Evolutionary conservation across 1,139 yeast species (phyloP).

Genomic region (Hyphopichia khmerensis): DNA sequence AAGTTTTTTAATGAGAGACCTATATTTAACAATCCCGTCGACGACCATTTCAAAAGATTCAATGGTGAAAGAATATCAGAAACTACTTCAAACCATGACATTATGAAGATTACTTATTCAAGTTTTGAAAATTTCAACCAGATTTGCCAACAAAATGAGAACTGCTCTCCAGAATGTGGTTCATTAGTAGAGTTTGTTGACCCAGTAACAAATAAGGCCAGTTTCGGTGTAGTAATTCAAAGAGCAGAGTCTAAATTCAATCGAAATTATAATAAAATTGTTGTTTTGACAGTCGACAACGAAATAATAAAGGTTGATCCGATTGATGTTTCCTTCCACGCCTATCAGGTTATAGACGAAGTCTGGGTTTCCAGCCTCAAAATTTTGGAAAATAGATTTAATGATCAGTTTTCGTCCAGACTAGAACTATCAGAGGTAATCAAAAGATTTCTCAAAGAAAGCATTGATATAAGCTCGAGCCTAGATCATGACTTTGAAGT

Average conservation of each 20-base stretch:
- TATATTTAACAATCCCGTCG: slow-evolving; percentile 3
- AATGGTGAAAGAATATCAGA: background rate
- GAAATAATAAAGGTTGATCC: slow-evolving; percentile 25
- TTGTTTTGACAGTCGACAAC: slow-evolving; percentile 33
- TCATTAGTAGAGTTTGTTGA: slow-evolving; percentile 33
- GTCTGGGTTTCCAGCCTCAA: slow-evolving; percentile 18
- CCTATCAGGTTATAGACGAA: slow-evolving; percentile 22
- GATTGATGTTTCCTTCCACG: slow-evolving; percentile 25
- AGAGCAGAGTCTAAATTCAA: slow-evolving; percentile 32
- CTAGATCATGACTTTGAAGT: slow-evolving; percentile 17
- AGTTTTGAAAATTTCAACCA: slow-evolving; percentile 10
- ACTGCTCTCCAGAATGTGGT: slow-evolving; percentile 25
- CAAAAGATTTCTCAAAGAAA: slow-evolving; percentile 17
- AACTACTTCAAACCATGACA: background rate
- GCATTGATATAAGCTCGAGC: slow-evolving; percentile 8
- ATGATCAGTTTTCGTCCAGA: slow-evolving; percentile 16
- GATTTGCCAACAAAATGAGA: slow-evolving; percentile 19
- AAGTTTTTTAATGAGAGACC: slow-evolving; percentile 3
- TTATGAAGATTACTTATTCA: background rate
- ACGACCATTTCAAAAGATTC: slow-evolving; percentile 3
- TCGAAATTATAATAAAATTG: slow-evolving; percentile 29
- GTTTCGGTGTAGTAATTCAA: slow-evolving; percentile 34
- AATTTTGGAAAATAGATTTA: slow-evolving; percentile 24
- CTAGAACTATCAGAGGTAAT: slow-evolving; percentile 17
- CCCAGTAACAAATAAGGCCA: slow-evolving; percentile 8